Base-by-base conservation (phyloP, 1,284 basidiomycete genomes). In the Porogramme epimiltina region DNA sequence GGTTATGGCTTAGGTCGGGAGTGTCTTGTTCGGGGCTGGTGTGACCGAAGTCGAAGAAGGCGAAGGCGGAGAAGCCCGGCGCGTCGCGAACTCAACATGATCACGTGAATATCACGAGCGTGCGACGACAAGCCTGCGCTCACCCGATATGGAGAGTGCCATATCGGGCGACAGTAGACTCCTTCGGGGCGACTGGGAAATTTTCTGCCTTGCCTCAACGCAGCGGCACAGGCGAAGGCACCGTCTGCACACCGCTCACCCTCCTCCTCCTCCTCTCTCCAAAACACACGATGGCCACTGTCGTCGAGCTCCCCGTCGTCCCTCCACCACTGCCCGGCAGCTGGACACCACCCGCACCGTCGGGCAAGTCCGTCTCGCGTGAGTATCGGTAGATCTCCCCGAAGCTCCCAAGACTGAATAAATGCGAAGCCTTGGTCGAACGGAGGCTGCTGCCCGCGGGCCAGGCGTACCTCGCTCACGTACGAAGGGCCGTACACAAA, bases 391-490 rank as follows among this genome's bases (percentile, higher is more conserved):
- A 49, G 41, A 45, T 42, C 34, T 42, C 5, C 26, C 24, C 18
- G 26, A 23, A 28, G 20, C 26, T 3, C 37, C 20, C 33, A 22
- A 31, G 23, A 41, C 50, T 55, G 45, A 57, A 47, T 24, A 44
- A 28, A 26, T 45, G 37, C 36, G 38, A 46, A 74, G 73, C 72
- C 52, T 69, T 65, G 54, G 73, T 65, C 56, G 64, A 66, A 54
- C 70, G 68, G 56, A 76, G 61, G 69, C 73, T 95, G 41, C 81
- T 95, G 52, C 90, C 93, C 34, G 91, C 87, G 36, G 94, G 94
- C 24, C 82, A 88, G 20, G 91, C 91, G 5, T 95, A 91, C 72
- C 80, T 94, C 51, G 84, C 84, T 36, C 86, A 94, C 61, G 85
- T 91, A 33, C 84, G 85, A 47, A 82, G 94, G 45, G 78, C 85